Evolutionary conservation across 164 flowering plant genomes (phyloP).

Genomic region (Tetracentron sinense): DNA sequence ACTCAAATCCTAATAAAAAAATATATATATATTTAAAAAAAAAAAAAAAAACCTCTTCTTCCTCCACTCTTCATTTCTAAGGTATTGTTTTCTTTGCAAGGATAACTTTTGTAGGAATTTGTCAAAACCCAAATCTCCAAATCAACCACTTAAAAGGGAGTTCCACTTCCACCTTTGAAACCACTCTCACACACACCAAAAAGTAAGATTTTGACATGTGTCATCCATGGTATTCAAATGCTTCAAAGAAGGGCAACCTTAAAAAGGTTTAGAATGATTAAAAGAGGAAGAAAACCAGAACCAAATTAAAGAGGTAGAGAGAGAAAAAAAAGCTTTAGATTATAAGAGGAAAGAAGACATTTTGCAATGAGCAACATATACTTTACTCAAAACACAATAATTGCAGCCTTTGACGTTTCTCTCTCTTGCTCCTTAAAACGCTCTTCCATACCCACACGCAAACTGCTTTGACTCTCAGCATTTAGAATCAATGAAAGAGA

Average conservation of each 20-base stretch:
- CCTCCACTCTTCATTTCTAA: background rate
- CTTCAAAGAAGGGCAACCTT: constrained; percentile 24
- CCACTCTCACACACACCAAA: too few relatives aligned
- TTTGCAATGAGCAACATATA: background rate
- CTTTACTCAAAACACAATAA: constrained; percentile 41
- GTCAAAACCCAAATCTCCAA: background rate
- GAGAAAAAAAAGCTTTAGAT: background rate
- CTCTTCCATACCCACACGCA: constrained; percentile 65
- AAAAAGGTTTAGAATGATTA: background rate
- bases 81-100: constrained; percentile 6
- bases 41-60: too few relatives aligned
- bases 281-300: background rate
- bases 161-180: too few relatives aligned
- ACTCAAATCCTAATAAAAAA: background rate
- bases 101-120: too few relatives aligned
- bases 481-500: background rate
- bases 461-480: constrained; percentile 50
- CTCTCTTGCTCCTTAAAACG: constrained; percentile 26
- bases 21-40: too few relatives aligned
- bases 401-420: constrained; percentile 65
- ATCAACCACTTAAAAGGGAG: too few relatives aligned
- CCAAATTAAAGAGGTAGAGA: background rate
- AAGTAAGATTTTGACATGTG: background rate
- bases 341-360: background rate
- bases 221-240: constrained; percentile 14